Evolutionary conservation across 2,329 filamentous ascomycete species (phyloP), one percentile per base, ranked within the genome.

Genomic region (Fusarium subglutinans): DNA sequence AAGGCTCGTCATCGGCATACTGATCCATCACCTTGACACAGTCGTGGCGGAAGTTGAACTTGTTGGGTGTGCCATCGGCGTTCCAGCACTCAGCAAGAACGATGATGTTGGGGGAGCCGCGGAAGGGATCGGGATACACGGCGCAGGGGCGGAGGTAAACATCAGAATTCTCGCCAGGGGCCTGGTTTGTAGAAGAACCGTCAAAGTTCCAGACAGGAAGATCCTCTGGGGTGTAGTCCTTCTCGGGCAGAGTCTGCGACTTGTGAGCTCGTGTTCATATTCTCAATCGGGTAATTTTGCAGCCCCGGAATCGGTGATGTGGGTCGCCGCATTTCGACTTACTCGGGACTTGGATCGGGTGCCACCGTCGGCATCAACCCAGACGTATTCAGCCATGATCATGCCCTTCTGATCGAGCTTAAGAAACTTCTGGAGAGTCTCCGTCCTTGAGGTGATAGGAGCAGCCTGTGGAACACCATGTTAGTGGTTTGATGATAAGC

Each of bases 21-120:
- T 91, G 89, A 84, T 96, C 91, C 94, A 98, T 97, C 80, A 98
- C 88, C 84, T 96, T 93, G 82, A 90, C 90, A 81, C 92, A 93
- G 81, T 98, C 96, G 83, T 98, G 93, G 78, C 96, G 94, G 92
- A 92, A 94, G 93, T 99, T 99, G 93, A 90, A 98, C 86, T 97
- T 95, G 92, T 98, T 99, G 85, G 96, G 96, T 73, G 91, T 94
- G 82, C 95, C 95, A 85, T 98, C 95, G 76, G 93, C 88, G 83
- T 96, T 95, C 93, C 94, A 98, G 85, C 94, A 97, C 88, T 98
- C 96, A 82, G 92, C 90, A 81, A 98, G 93, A 80, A 98, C 96
- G 79, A 98, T 91, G 84, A 98, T 93, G 89, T 98, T 98, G 86
- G 95, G 93, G 70, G 91, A 91, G 72, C 91, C 90, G 78, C 95